Evolutionary conservation across 208 protist species (phyloP).

Genomic region (Leishmania major): DNA sequence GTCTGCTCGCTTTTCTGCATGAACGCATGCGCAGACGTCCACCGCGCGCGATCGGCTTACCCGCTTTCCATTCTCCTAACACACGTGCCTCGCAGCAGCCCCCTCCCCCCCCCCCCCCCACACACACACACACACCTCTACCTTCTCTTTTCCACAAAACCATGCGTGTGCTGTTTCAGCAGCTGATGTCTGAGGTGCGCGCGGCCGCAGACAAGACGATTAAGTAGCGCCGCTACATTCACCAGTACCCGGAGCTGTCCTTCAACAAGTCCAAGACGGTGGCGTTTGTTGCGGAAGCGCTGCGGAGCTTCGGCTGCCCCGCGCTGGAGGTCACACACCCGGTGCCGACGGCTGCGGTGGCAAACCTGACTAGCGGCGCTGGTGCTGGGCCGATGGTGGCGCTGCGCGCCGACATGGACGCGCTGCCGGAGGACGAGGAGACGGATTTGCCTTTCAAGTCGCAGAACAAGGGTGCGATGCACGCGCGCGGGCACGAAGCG

Average conservation of each 20-base stretch:
- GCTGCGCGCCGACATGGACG: slow-evolving; percentile 74
- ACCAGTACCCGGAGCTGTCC: slow-evolving; percentile 54
- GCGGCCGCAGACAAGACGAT: slow-evolving; percentile 44
- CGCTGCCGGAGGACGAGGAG: slow-evolving; percentile 68
- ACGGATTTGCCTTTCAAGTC: slow-evolving; percentile 69
- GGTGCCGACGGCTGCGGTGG: slow-evolving; percentile 49
- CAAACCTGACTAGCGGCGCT: slow-evolving; percentile 57
- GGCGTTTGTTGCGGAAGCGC: slow-evolving; percentile 44
- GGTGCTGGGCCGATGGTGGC: slow-evolving; percentile 55
- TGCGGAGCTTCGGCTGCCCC: slow-evolving; percentile 40
- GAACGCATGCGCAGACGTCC: background rate
- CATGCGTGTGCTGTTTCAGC: slow-evolving; percentile 27
- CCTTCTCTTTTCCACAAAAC: background rate
- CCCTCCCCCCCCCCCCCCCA: background rate
- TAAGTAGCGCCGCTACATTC: slow-evolving; percentile 67
- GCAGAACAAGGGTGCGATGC: slow-evolving; percentile 59
- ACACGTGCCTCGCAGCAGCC: background rate
- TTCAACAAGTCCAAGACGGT: slow-evolving; percentile 56
- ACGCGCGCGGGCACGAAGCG: slow-evolving; percentile 73
- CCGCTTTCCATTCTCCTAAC: background rate
- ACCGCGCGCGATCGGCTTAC: background rate
- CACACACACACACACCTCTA: background rate
- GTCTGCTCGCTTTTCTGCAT: background rate
- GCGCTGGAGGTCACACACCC: slow-evolving; percentile 45
- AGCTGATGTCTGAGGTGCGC: slow-evolving; percentile 30